Conservation (phyloP, 2,329 filamentous ascomycete species). For the Xylariaceae sp. region DNA sequence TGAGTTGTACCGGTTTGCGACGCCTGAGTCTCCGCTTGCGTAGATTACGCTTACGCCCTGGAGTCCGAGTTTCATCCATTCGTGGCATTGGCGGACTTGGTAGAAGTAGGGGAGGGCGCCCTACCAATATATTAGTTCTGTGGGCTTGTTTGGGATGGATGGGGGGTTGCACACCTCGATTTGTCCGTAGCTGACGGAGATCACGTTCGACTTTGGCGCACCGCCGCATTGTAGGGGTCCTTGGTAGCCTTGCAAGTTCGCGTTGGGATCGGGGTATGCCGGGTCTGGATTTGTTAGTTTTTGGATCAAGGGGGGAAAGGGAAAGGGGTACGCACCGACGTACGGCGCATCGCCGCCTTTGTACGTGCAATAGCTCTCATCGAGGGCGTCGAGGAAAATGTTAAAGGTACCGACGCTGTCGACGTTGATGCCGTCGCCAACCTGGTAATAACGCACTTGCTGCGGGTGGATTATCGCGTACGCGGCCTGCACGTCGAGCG, state of each 20-base stretch:
- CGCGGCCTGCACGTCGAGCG: conserved; percentile 19
- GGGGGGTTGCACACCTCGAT: conserved; percentile 37
- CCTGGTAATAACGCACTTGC: conserved; percentile 19
- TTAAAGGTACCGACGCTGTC: conserved; percentile 24
- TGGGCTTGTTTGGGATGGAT: background rate
- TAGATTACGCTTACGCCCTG: conserved; percentile 43
- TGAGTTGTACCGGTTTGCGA: conserved; percentile 21
- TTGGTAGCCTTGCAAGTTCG: conserved; percentile 34
- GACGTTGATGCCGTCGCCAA: conserved; percentile 21
- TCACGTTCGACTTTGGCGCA: conserved; percentile 43
- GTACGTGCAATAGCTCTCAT: conserved; percentile 43
- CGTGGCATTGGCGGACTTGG: conserved; percentile 47
- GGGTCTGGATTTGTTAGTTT: conserved; percentile 15
- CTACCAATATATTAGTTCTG: conserved; percentile 4
- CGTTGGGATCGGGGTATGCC: conserved; percentile 31
- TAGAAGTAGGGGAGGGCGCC: conserved; percentile 33
- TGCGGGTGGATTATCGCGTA: conserved; percentile 21
- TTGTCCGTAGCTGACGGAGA: conserved; percentile 50
- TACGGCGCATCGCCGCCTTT: conserved; percentile 36
- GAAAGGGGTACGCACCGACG: conserved; percentile 13
- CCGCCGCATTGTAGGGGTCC: conserved; percentile 23
- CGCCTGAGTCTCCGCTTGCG: conserved; percentile 20
- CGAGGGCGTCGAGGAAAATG: conserved; percentile 36
- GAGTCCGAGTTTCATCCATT: conserved; percentile 54
- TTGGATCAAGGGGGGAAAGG: background rate